A percentile compares a stretch with the other conserved stretches of the same genome.
Evolutionary conservation across 2,329 filamentous ascomycete species (phyloP).

Genomic region (Cordyceps cicadae): DNA sequence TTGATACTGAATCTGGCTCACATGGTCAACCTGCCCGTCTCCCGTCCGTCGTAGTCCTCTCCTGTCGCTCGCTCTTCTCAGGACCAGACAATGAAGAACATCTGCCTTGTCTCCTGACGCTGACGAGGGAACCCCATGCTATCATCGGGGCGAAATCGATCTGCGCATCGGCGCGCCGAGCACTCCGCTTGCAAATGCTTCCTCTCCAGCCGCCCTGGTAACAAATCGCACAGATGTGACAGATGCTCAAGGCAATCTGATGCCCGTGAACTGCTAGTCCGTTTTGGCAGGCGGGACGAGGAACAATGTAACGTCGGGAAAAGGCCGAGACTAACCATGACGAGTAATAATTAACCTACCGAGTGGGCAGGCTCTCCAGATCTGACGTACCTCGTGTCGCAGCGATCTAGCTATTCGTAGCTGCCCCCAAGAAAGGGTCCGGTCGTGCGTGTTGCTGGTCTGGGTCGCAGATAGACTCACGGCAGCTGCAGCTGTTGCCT

Average conservation of each 20-base stretch:
- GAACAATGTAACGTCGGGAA: constrained; percentile 8
- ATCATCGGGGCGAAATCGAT: constrained; percentile 9
- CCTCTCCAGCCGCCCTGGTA: background rate
- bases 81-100: background rate
- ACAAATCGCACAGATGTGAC: background rate
- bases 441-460: background rate
- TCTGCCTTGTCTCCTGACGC: background rate
- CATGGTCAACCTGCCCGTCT: background rate
- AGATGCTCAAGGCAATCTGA: constrained; percentile 4
- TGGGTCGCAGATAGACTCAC: background rate
- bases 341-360: background rate
- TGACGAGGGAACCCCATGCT: background rate
- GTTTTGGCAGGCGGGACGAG: background rate
- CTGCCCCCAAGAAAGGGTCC: constrained; percentile 3
- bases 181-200: background rate
- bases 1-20: background rate
- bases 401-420: background rate
- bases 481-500: too few species aligned
- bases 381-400: constrained; percentile 9
- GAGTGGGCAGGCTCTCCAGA: constrained; percentile 3
- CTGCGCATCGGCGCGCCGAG: constrained; percentile 7
- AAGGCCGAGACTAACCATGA: constrained; percentile 5
- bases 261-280: background rate
- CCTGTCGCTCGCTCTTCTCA: background rate
- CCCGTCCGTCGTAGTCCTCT: background rate